A percentile compares a stretch with the other conserved stretches of the same genome.
phyloP scores from a whole-genome alignment of 306 rosid genomes.

The Abrus precatorius region DNA sequence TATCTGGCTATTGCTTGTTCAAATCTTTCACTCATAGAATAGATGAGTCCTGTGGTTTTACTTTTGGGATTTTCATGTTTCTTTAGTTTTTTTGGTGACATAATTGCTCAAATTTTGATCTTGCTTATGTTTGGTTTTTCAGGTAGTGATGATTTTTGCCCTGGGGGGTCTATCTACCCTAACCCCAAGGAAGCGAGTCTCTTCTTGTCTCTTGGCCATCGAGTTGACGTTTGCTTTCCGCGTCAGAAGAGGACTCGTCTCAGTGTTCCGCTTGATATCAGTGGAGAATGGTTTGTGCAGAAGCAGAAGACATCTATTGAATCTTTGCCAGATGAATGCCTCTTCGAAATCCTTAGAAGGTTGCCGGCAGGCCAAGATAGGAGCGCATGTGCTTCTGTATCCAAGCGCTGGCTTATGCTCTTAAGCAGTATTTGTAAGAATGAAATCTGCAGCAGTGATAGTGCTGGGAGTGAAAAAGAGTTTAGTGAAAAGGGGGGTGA shows the following conservation, averaged over 20 bases:
- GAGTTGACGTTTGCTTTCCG: conserved; percentile 70
- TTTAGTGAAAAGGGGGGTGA: conserved; percentile 49
- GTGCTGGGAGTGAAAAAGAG: conserved; percentile 40
- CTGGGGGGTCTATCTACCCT: conserved; percentile 77
- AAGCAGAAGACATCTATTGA: conserved; percentile 76
- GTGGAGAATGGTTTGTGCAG: conserved; percentile 61
- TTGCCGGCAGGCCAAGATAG: conserved; percentile 83
- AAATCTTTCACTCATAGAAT: neutral
- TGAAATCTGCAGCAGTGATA: conserved; percentile 60
- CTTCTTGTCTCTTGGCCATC: conserved; percentile 80
- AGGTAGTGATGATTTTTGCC: conserved; percentile 83
- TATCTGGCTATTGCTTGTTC: conserved; percentile 35
- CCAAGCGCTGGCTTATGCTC: conserved; percentile 94
- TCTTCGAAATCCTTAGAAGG: conserved; percentile 92
- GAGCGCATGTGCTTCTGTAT: conserved; percentile 78
- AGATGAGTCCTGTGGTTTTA: neutral
- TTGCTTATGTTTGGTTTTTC: conserved; percentile 51
- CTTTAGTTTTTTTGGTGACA: neutral
- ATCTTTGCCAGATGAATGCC: conserved; percentile 89
- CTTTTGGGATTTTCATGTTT: neutral
- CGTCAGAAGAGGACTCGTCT: conserved; percentile 79
- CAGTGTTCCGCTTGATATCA: conserved; percentile 64
- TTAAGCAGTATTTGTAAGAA: conserved; percentile 67
- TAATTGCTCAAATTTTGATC: conserved; percentile 23
- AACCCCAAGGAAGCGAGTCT: conserved; percentile 82